These are phyloP conservation scores for Zymoseptoria ardabiliae DNA, from an alignment of 2,329 filamentous ascomycete genomes.

Conservation along the genomic window DNA sequence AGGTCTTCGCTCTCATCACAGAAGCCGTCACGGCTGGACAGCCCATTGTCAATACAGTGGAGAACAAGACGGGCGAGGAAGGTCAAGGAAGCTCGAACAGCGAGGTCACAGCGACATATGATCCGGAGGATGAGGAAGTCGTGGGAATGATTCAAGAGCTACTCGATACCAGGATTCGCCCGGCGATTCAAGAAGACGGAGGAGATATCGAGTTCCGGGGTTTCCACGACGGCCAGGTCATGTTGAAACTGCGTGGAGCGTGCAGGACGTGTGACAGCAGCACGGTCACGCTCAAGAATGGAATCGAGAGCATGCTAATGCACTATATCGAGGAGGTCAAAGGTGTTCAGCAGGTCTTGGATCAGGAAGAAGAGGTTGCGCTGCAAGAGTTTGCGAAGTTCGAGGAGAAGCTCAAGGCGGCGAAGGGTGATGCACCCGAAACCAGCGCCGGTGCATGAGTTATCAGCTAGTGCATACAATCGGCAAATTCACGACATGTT, in stretches of 20 bases:
- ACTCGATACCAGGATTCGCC: conserved; percentile 86
- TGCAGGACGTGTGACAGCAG: conserved; percentile 95
- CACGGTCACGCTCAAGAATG: conserved; percentile 93
- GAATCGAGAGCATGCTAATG: conserved; percentile 97
- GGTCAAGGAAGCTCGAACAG: conserved; percentile 41
- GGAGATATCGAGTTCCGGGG: conserved; percentile 94
- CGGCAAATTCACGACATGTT: neutral
- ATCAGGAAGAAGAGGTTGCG: conserved; percentile 85
- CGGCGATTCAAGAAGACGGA: conserved; percentile 94
- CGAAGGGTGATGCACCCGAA: conserved; percentile 41
- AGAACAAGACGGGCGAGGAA: conserved; percentile 48
- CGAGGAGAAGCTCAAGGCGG: conserved; percentile 69
- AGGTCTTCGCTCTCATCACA: conserved; percentile 91
- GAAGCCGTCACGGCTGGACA: conserved; percentile 82
- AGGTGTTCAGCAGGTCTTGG: conserved; percentile 81
- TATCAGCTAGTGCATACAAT: neutral
- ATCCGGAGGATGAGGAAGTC: conserved; percentile 87
- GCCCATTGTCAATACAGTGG: conserved; percentile 65
- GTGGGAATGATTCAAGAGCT: conserved; percentile 98
- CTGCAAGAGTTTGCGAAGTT: conserved; percentile 87
- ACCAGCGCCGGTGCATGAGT: neutral
- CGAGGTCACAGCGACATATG: conserved; percentile 69
- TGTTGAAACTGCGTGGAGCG: conserved; percentile 73
- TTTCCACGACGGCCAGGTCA: conserved; percentile 70
- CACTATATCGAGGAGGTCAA: conserved; percentile 87